These are phyloP conservation scores for Viridothelium virens DNA, from an alignment of 495 filamentous ascomycete genomes.

Conservation along the genomic window DNA sequence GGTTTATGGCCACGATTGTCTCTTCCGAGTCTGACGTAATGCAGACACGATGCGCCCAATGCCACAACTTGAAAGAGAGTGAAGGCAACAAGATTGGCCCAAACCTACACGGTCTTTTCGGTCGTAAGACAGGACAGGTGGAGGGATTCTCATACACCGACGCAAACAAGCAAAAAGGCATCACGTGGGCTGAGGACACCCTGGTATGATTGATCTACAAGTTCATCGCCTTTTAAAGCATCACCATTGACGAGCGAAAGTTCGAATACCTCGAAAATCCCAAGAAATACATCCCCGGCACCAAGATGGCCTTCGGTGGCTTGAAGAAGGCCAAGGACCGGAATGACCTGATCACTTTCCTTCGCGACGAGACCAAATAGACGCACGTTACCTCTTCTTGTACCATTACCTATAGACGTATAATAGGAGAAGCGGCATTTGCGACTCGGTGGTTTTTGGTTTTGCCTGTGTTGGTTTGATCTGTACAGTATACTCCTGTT, in stretches of 20 bases:
- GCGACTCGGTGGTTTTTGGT: not conserved
- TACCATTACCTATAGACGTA: slow-evolving; percentile 31
- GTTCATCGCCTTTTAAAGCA: not conserved
- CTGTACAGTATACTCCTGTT: not conserved
- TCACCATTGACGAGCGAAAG: slow-evolving; percentile 33
- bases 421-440: slow-evolving; percentile 14
- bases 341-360: slow-evolving; percentile 87
- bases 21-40: slow-evolving; percentile 16
- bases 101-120: slow-evolving; percentile 94
- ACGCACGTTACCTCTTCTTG: slow-evolving; percentile 4
- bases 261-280: slow-evolving; percentile 88
- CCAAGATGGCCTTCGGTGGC: slow-evolving; percentile 99
- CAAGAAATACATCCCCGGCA: slow-evolving; percentile 96
- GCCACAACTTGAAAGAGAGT: slow-evolving; percentile 81
- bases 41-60: slow-evolving; percentile 93
- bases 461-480: not conserved
- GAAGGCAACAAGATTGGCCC: slow-evolving; percentile 98
- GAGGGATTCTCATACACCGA: slow-evolving; percentile 97
- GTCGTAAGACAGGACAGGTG: slow-evolving; percentile 83
- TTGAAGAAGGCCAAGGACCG: slow-evolving; percentile 99
- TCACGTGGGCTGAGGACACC: slow-evolving; percentile 79
- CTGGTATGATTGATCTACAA: slow-evolving; percentile 52
- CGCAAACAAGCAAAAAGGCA: slow-evolving; percentile 95
- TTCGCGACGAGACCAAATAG: slow-evolving; percentile 39
- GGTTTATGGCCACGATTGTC: not conserved